Conservation (phyloP, 1,139 yeast genomes). For the Geotrichum macrosporum region DNA sequence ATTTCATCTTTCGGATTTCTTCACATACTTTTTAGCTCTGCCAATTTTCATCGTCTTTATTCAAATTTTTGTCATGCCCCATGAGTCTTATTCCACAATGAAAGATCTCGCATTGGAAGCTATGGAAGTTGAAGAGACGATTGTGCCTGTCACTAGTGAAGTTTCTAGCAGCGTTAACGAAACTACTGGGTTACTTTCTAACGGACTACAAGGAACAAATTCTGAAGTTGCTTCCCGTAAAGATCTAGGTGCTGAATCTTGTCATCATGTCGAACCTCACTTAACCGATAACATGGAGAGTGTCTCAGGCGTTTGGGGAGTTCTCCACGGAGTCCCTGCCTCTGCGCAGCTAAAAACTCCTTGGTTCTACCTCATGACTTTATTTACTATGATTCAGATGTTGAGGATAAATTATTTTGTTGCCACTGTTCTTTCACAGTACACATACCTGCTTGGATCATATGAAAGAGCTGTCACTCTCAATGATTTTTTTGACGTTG, state of each 20-base stretch:
- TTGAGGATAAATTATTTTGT: conserved; percentile 85
- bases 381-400: conserved; percentile 83
- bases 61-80: conserved; percentile 77
- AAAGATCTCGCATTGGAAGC: conserved; percentile 50
- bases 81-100: conserved; percentile 63
- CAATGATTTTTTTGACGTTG: conserved; percentile 75
- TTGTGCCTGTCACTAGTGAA: conserved; percentile 18
- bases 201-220: conserved; percentile 2
- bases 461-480: conserved; percentile 52
- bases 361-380: conserved; percentile 75
- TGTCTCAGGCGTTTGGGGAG: conserved; percentile 72
- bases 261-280: too few relatives aligned
- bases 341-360: conserved; percentile 61
- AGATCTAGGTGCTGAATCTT: too few relatives aligned
- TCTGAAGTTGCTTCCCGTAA: conserved; percentile 13
- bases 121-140: conserved; percentile 23
- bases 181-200: conserved; percentile 21
- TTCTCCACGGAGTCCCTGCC: conserved; percentile 64
- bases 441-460: conserved; percentile 58
- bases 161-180: conserved; percentile 22
- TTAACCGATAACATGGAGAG: conserved; percentile 48
- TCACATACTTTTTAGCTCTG: conserved; percentile 60
- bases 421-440: conserved; percentile 80
- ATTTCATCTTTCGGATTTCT: conserved; percentile 51
- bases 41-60: conserved; percentile 71